Percentiles rank a stretch among this genome's conserved stretches.
Conservation (phyloP, 495 filamentous ascomycete genomes). For the Xylaria scruposa region DNA sequence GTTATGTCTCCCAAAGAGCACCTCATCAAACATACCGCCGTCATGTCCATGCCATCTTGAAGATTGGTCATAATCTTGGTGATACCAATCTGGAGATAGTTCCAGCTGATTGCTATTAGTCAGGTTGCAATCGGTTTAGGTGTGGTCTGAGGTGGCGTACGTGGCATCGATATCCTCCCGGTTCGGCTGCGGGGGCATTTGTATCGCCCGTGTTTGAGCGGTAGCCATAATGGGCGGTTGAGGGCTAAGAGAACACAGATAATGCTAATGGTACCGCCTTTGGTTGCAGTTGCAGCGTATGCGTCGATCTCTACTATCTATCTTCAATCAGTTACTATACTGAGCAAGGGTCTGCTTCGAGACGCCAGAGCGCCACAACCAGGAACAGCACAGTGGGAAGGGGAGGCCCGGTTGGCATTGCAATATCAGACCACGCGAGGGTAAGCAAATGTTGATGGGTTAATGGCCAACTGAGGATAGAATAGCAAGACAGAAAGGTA, state of each 20-base stretch:
- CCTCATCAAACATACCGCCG: constrained; percentile 64
- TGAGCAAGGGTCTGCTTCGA: background rate
- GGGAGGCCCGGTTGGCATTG: background rate
- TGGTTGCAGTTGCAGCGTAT: background rate
- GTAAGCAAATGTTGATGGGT: background rate
- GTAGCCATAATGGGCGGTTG: constrained; percentile 29
- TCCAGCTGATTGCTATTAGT: constrained; percentile 69
- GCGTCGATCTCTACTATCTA: background rate
- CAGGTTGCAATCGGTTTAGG: constrained; percentile 20
- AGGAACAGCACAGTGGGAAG: background rate
- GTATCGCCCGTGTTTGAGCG: constrained; percentile 26
- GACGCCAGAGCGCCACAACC: background rate
- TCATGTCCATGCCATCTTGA: constrained; percentile 90
- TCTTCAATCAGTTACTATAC: constrained; percentile 2
- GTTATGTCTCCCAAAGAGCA: constrained; percentile 25
- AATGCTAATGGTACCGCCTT: background rate
- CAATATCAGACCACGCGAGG: background rate
- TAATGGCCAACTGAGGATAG: background rate
- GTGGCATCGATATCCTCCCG: constrained; percentile 85
- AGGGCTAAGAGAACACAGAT: background rate
- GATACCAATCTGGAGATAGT: constrained; percentile 84
- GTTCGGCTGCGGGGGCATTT: constrained; percentile 63
- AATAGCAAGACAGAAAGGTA: background rate
- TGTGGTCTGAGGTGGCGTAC: constrained; percentile 57
- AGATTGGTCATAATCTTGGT: constrained; percentile 91